Evolutionary conservation across 306 rosid species (phyloP).

Genomic region (Purshia tridentata): DNA sequence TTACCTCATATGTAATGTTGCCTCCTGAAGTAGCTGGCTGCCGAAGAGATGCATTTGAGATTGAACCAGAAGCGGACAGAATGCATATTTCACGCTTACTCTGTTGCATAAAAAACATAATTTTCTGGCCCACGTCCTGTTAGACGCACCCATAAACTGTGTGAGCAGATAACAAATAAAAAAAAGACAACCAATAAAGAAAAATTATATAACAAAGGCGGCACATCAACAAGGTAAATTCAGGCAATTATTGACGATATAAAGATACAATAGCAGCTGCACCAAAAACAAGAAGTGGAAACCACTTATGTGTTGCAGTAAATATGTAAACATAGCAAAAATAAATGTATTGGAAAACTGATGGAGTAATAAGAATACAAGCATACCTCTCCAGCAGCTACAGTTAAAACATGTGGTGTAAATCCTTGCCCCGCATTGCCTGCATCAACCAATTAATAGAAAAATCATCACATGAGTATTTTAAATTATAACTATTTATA

Average conservation of each 20-base stretch:
- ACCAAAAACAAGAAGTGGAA: background rate
- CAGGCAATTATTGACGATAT: background rate
- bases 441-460: conserved; percentile 43
- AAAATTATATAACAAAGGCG: background rate
- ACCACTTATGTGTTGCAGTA: background rate
- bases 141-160: conserved; percentile 32
- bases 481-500: conserved; percentile 1
- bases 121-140: conserved; percentile 96
- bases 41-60: conserved; percentile 83
- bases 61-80: conserved; percentile 87
- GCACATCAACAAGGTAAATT: conserved; percentile 3
- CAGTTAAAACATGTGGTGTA: conserved; percentile 71
- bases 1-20: conserved; percentile 87
- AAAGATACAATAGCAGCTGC: background rate
- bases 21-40: conserved; percentile 97
- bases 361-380: background rate
- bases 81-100: conserved; percentile 91
- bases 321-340: too few relatives aligned
- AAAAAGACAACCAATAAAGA: conserved; percentile 5
- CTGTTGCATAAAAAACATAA: conserved; percentile 90
- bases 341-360: too few relatives aligned
- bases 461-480: conserved; percentile 22
- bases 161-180: conserved; percentile 33
- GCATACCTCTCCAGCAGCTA: conserved; percentile 88
- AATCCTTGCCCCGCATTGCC: conserved; percentile 88